phyloP scores from a whole-genome alignment of 78 protist genomes.

The Cavenderia fasciculata region DNA sequence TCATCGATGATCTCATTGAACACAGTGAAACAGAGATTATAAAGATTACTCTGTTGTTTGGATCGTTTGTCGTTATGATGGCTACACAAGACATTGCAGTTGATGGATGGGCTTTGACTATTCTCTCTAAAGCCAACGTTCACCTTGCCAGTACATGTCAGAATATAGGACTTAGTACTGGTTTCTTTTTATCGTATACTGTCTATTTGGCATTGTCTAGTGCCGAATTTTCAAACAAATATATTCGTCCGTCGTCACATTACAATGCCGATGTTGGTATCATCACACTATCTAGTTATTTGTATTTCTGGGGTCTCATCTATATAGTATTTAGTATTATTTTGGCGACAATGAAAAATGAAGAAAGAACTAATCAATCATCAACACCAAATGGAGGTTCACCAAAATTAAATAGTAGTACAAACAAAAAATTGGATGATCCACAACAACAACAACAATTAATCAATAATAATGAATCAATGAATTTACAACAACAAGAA shows the following conservation, averaged over 20 bases:
- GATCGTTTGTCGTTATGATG: conserved; percentile 15
- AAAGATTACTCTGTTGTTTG: conserved; percentile 15
- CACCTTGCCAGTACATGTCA: conserved; percentile 87
- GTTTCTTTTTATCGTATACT: conserved; percentile 85
- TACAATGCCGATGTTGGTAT: conserved; percentile 12
- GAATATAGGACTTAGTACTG: conserved; percentile 80
- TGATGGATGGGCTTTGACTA: conserved; percentile 92
- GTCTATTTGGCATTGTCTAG: conserved; percentile 81
- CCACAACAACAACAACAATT: not conserved
- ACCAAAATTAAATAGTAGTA: not conserved
- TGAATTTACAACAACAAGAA: conserved; percentile 29
- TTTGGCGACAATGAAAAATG: conserved; percentile 47
- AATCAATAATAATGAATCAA: not conserved
- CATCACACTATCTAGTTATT: not conserved
- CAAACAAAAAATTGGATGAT: not conserved
- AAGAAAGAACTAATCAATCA: no score
- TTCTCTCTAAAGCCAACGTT: conserved; percentile 64
- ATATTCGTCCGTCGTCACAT: conserved; percentile 16
- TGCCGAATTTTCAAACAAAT: conserved; percentile 76
- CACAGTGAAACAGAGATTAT: not conserved
- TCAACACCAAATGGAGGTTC: no score
- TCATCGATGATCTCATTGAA: conserved; percentile 9
- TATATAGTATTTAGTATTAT: conserved; percentile 31
- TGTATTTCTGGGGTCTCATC: conserved; percentile 69
- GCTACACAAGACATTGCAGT: conserved; percentile 95